Percentiles rank a stretch among this genome's conserved stretches.
phyloP scores from a whole-genome alignment of 1,139 yeast genomes.

The Pichia sorboxylosa region DNA sequence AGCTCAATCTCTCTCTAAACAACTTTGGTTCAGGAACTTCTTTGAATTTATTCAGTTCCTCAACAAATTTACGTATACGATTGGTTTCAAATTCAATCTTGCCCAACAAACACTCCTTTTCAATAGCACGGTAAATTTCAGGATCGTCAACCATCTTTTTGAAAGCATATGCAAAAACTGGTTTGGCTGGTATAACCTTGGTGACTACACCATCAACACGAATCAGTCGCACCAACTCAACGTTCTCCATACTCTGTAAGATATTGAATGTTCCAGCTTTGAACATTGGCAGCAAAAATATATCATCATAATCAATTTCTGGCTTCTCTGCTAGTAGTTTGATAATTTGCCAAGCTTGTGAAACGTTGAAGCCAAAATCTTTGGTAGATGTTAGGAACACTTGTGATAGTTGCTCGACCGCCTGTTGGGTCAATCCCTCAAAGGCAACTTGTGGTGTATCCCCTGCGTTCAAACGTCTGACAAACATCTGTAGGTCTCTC shows the following conservation, averaged over 20 bases:
- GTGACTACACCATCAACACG: conserved; percentile 67
- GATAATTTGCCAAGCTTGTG: conserved; percentile 84
- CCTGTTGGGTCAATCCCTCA: conserved; percentile 67
- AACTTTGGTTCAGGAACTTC: conserved; percentile 31
- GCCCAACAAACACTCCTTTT: conserved; percentile 44
- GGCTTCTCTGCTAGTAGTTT: conserved; percentile 45
- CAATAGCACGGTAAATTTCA: conserved; percentile 49
- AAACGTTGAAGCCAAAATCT: conserved; percentile 45
- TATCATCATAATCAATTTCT: conserved; percentile 36
- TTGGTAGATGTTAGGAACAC: conserved; percentile 38
- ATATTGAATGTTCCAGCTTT: conserved; percentile 45
- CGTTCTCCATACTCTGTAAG: conserved; percentile 62
- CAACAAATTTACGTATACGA: conserved; percentile 55
- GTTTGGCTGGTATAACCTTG: conserved; percentile 67
- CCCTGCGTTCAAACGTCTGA: conserved; percentile 78
- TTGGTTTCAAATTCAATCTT: conserved; percentile 50
- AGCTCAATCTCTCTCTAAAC: conserved; percentile 51
- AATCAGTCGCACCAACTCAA: conserved; percentile 58
- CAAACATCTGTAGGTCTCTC: conserved; percentile 85
- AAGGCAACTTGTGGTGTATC: conserved; percentile 72
- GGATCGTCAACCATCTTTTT: conserved; percentile 46
- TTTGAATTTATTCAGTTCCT: conserved; percentile 53
- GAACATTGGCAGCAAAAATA: conserved; percentile 52
- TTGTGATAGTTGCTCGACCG: conserved; percentile 81
- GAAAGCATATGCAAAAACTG: conserved; percentile 77